Evolutionary conservation across 2,329 filamentous ascomycete species (phyloP).

Genomic region (Parastagonospora nodorum): DNA sequence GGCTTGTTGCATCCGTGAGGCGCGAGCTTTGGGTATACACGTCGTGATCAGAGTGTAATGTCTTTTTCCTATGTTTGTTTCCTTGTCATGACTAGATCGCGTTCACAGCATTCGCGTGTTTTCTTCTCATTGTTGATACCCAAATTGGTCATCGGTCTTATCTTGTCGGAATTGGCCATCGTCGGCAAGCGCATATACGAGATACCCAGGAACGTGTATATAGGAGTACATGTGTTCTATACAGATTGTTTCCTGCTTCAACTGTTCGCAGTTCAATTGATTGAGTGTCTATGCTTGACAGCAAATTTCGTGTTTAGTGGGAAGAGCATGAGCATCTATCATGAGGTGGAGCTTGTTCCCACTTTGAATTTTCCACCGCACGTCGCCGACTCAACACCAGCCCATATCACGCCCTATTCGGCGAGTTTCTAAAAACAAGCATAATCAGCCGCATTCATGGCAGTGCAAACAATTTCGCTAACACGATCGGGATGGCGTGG

Average conservation of each 20-base stretch:
- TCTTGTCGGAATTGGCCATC: too few relatives aligned
- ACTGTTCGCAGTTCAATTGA: too few relatives aligned
- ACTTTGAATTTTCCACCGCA: not conserved
- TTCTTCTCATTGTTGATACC: too few relatives aligned
- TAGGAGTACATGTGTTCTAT: too few relatives aligned
- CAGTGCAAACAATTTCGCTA: not conserved
- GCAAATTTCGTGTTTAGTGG: too few relatives aligned
- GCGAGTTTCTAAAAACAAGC: not conserved
- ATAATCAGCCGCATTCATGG: not conserved
- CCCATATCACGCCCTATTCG: not conserved
- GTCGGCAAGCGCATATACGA: too few relatives aligned
- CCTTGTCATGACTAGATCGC: not conserved
- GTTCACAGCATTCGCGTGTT: not conserved
- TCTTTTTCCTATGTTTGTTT: not conserved
- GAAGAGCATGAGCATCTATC: too few relatives aligned
- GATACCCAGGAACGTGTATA: too few relatives aligned
- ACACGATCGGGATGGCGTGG: not conserved
- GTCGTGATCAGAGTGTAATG: constrained; percentile 60
- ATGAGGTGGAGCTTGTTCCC: too few relatives aligned
- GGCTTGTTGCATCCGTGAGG: constrained; percentile 75
- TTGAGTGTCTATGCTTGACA: too few relatives aligned
- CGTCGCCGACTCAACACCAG: not conserved
- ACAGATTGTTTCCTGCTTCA: too few relatives aligned
- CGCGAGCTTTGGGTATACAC: constrained; percentile 70
- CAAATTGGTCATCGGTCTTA: too few relatives aligned